phyloP scores from a whole-genome alignment of 1,284 basidiomycete genomes.

The Pseudozyma sp. region DNA sequence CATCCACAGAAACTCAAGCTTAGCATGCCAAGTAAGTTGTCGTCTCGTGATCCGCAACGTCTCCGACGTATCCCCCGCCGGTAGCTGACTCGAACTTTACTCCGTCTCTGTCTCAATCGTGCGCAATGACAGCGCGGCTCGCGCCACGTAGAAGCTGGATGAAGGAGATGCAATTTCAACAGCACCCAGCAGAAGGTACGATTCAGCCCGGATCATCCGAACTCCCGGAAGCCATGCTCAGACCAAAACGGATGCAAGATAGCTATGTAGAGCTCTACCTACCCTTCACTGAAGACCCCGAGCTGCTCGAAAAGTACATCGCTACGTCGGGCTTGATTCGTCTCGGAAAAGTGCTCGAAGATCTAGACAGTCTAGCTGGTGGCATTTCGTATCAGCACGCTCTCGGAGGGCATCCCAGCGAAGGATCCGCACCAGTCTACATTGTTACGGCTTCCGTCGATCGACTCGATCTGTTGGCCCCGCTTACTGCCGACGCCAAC shows the following conservation, averaged over 20 bases:
- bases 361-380: constrained; percentile 68
- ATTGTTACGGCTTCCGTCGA: constrained; percentile 70
- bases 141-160: constrained; percentile 49
- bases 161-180: constrained; percentile 44
- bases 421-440: constrained; percentile 63
- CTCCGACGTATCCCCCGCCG: not conserved
- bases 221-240: constrained; percentile 36
- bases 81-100: not conserved
- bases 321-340: constrained; percentile 66
- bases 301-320: constrained; percentile 68
- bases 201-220: constrained; percentile 11
- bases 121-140: constrained; percentile 25
- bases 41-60: not conserved
- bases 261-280: constrained; percentile 68
- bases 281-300: constrained; percentile 62
- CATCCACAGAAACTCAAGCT: constrained; percentile 49
- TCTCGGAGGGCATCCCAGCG: constrained; percentile 63
- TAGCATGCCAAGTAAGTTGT: constrained; percentile 44
- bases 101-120: not conserved
- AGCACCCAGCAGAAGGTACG: constrained; percentile 2
- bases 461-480: constrained; percentile 62
- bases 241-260: constrained; percentile 63
- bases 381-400: constrained; percentile 67
- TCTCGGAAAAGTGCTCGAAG: constrained; percentile 69
- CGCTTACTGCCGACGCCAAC: constrained; percentile 48